These are phyloP conservation scores for Coemansia sp. DNA, from an alignment of 192 early-diverging fungal species.

Conservation along the genomic window DNA sequence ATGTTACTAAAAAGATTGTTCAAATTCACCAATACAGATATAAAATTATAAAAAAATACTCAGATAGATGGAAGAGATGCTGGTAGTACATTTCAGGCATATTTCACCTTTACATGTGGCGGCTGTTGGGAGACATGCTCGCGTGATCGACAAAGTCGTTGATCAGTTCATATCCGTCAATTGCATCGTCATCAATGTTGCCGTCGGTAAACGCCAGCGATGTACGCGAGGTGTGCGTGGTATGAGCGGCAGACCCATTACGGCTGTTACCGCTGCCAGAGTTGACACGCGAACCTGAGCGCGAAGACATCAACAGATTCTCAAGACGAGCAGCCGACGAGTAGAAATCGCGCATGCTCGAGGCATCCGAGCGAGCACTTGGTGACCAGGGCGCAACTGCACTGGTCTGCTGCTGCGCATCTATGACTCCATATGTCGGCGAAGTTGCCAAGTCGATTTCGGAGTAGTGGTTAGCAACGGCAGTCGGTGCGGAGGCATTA, in stretches of 20 bases:
- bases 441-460: constrained; percentile 32
- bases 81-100: too few relatives aligned
- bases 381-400: constrained; percentile 6
- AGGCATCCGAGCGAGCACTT: constrained; percentile 20
- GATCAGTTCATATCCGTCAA: constrained; percentile 25
- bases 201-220: constrained; percentile 5
- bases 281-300: constrained; percentile 12
- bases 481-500: neutral
- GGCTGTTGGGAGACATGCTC: constrained; percentile 6
- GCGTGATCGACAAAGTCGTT: constrained; percentile 15
- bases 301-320: constrained; percentile 32
- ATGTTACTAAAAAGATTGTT: too few relatives aligned
- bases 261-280: neutral
- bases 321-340: constrained; percentile 46
- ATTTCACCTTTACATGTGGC: neutral
- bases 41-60: too few relatives aligned
- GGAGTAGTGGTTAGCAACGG: constrained; percentile 12
- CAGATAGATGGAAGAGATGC: too few relatives aligned
- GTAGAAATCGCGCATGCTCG: constrained; percentile 50
- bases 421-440: constrained; percentile 14
- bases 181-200: constrained; percentile 4
- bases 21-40: too few relatives aligned
- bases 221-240: constrained; percentile 6
- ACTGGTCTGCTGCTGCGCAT: neutral
- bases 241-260: neutral